phyloP scores from a whole-genome alignment of 169 alveolate genomes.

The Plasmodium vivax region DNA sequence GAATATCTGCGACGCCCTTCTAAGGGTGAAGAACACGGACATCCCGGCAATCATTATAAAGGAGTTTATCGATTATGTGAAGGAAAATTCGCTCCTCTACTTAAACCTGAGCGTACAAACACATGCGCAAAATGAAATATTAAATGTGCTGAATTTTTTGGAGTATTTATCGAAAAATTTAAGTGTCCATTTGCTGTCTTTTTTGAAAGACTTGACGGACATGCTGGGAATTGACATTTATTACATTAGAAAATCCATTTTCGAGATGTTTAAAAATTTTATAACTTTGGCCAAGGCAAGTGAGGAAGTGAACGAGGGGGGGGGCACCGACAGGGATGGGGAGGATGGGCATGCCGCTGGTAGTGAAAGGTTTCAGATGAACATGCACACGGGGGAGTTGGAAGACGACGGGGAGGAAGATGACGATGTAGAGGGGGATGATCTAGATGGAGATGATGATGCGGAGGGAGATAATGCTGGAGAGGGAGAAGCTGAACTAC shows the following conservation, averaged over 20 bases:
- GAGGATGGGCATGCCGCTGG: background rate
- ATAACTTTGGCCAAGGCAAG: constrained; percentile 46
- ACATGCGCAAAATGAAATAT: constrained; percentile 48
- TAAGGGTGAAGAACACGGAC: constrained; percentile 69
- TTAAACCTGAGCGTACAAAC: constrained; percentile 65
- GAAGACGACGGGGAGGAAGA: background rate
- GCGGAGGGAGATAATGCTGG: background rate
- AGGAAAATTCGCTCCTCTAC: constrained; percentile 77
- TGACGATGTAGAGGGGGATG: constrained; percentile 1
- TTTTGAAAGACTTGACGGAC: constrained; percentile 48
- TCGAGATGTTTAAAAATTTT: constrained; percentile 68
- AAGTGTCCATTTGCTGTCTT: constrained; percentile 32
- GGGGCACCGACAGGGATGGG: background rate
- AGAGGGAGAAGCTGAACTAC: background rate
- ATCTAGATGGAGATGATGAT: background rate
- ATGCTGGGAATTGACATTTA: constrained; percentile 68
- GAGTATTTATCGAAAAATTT: constrained; percentile 69
- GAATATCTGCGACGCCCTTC: constrained; percentile 79
- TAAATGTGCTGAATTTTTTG: constrained; percentile 38
- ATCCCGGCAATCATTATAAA: constrained; percentile 76
- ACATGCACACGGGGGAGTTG: background rate
- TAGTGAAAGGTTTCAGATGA: background rate
- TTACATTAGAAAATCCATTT: constrained; percentile 61
- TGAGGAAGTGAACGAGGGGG: constrained; percentile 26
- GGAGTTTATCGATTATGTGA: constrained; percentile 73